Percentiles rank a stretch among this genome's conserved stretches.
Evolutionary conservation across 2,329 filamentous ascomycete genomes (phyloP).

Genomic region (Colletotrichum sojae): DNA sequence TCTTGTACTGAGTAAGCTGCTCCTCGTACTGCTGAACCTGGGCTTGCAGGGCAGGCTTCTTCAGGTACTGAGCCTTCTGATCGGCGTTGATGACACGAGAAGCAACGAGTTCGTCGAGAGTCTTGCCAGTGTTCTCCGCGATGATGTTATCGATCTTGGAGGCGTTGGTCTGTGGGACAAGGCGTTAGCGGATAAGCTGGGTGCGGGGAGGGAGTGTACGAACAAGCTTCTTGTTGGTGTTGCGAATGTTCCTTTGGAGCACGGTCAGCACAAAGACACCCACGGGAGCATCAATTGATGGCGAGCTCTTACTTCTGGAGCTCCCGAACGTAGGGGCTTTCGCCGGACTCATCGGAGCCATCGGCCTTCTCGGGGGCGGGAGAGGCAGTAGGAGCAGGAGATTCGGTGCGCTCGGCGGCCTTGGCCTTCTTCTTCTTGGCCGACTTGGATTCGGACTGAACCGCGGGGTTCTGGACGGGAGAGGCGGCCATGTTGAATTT

Average conservation of each 20-base stretch:
- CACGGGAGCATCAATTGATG: conserved; percentile 19
- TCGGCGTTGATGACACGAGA: conserved; percentile 83
- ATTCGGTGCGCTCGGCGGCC: conserved; percentile 68
- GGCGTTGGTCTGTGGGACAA: conserved; percentile 70
- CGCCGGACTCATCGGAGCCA: conserved; percentile 73
- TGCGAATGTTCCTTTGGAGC: conserved; percentile 82
- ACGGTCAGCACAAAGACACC: conserved; percentile 22
- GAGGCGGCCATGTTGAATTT: conserved; percentile 72
- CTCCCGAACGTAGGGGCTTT: conserved; percentile 88
- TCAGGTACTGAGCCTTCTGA: conserved; percentile 82
- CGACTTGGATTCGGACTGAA: conserved; percentile 74
- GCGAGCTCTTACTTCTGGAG: conserved; percentile 81
- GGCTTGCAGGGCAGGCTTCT: conserved; percentile 80
- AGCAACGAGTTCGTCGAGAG: conserved; percentile 80
- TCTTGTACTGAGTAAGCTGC: conserved; percentile 81
- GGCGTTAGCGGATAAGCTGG: conserved; percentile 23
- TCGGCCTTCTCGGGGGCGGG: conserved; percentile 64
- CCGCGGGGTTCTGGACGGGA: conserved; percentile 72
- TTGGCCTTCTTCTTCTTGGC: conserved; percentile 77
- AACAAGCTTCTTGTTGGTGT: conserved; percentile 95
- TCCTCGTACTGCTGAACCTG: conserved; percentile 81
- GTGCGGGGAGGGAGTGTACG: conserved; percentile 52
- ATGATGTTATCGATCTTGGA: conserved; percentile 80
- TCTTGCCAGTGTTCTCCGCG: conserved; percentile 77
- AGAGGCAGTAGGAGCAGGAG: conserved; percentile 67